Conservation (phyloP, 2,329 filamentous ascomycete species). For the Aureobasidium sp. region DNA sequence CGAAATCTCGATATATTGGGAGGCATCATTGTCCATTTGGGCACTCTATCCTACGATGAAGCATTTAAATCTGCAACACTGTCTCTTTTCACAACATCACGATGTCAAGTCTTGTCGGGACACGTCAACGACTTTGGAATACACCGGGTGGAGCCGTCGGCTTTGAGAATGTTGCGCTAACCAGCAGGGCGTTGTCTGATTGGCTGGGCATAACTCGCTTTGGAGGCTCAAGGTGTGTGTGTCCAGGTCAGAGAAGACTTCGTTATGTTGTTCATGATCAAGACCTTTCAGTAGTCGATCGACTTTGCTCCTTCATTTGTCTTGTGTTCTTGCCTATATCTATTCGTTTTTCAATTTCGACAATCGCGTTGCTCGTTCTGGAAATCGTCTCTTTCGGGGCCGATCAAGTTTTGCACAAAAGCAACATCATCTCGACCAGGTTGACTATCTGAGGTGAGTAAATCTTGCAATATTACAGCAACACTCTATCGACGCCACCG, state of each 20-base stretch:
- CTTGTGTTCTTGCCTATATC: background rate
- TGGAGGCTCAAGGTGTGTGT: conserved; percentile 16
- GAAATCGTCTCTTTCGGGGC: background rate
- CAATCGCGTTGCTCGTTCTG: background rate
- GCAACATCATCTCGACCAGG: conserved; percentile 11
- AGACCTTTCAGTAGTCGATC: conserved; percentile 5
- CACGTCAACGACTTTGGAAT: conserved; percentile 2
- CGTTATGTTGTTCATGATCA: conserved; percentile 12
- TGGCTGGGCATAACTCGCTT: conserved; percentile 14
- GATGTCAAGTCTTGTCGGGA: no score
- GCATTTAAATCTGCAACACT: no score
- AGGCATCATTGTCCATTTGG: no score
- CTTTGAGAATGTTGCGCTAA: conserved; percentile 7
- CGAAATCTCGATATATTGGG: no score
- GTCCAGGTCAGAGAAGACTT: conserved; percentile 14
- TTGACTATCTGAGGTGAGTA: conserved; percentile 8
- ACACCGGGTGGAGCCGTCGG: conserved; percentile 13
- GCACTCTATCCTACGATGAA: no score
- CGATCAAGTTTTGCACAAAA: conserved; percentile 17
- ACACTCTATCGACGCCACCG: background rate
- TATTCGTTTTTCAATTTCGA: background rate
- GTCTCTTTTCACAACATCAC: no score
- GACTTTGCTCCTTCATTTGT: background rate
- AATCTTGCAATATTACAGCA: background rate
- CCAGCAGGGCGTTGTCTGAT: background rate